Evolutionary conservation across 176 grass and related monocot species (phyloP), one percentile per base, ranked within the genome.

Genomic region (Saccharum spontaneum): DNA sequence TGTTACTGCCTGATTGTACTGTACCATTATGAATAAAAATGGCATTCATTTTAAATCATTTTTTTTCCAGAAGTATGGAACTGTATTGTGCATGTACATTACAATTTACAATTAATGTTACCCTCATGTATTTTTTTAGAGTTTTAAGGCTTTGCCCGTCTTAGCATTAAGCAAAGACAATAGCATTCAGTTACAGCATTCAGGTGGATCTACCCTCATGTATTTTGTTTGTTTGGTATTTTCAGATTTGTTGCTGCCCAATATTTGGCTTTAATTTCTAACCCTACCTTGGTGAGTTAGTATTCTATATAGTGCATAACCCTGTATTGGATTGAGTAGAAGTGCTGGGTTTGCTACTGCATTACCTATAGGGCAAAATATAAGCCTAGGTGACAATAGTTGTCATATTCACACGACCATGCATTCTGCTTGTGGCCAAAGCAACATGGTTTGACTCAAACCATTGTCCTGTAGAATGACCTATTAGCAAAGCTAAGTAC

Each of bases 371-470:
- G 9, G 55, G 22, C 41, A 65, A 67, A 41, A 41, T 18, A 55
- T 61, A 66, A 33, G 24, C 55, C 50, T 31, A 83, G 37, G 18
- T 28, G 13, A 67, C 86, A 81, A 8, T 17, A 64, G 82, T 52
- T 86, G 31, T 33, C 15, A 41, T 57, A 77, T 77, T 77, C n/a
- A 37, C 41, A 31, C 45, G 45, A 33, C 24, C 69, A 68, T 26
- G 23, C 67, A 61, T 5, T 45, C 31, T 18, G 62, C 71, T 65
- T 77, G 50, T 70, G 24, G 30, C 50, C 24, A 76, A 84, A 74
- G 80, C 46, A 84, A 77, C 71, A 71, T 86, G 78, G 34, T 71
- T 80, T 86, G 77, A 78, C 34, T 82, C 71, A 66, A 82, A 50
- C 55, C 50, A 18, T 82, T 86, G 72, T 71, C 66, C 44, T 36